Evolutionary conservation across 2,329 filamentous ascomycete genomes (phyloP).

Genomic region (Microcyclosporella mali): DNA sequence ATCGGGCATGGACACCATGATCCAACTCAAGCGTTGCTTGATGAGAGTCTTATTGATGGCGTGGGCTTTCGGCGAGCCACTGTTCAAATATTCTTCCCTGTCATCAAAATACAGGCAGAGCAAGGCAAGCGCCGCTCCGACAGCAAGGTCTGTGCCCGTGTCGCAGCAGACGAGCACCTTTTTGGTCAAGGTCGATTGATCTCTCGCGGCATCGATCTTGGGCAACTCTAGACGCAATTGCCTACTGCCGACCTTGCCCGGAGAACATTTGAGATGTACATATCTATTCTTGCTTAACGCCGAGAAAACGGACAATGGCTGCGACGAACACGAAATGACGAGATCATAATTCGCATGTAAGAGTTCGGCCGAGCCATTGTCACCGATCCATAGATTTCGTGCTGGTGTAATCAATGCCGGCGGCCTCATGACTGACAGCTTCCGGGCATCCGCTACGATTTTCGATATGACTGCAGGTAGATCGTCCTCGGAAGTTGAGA

Average conservation of each 20-base stretch:
- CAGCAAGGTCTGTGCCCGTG: slow-evolving; percentile 71
- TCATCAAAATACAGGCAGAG: slow-evolving; percentile 68
- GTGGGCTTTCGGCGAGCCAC: slow-evolving; percentile 1
- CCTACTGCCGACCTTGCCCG: slow-evolving; percentile 73
- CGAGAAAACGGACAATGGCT: slow-evolving; percentile 31
- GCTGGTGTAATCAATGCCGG: slow-evolving; percentile 41
- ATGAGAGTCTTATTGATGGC: slow-evolving; percentile 65
- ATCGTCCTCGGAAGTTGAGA: slow-evolving; percentile 61
- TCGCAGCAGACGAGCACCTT: slow-evolving; percentile 60
- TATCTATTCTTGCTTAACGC: slow-evolving; percentile 39
- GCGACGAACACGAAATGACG: slow-evolving; percentile 41
- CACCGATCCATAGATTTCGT: slow-evolving; percentile 35
- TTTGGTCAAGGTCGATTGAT: slow-evolving; percentile 3
- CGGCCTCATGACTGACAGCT: slow-evolving; percentile 7
- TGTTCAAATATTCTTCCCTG: slow-evolving; percentile 46
- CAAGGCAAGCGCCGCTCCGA: slow-evolving; percentile 70
- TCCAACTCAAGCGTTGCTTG: slow-evolving; percentile 69
- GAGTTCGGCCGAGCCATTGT: slow-evolving; percentile 34
- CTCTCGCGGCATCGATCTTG: slow-evolving; percentile 38
- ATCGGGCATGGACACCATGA: slow-evolving; percentile 70
- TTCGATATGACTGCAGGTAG: slow-evolving; percentile 47
- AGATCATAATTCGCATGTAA: slow-evolving; percentile 34
- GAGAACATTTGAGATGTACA: slow-evolving; percentile 58
- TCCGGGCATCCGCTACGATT: slow-evolving; percentile 31
- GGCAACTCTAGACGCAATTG: slow-evolving; percentile 67